Conservation (phyloP, 2,329 filamentous ascomycete genomes). For the Rosellinia necatrix region DNA sequence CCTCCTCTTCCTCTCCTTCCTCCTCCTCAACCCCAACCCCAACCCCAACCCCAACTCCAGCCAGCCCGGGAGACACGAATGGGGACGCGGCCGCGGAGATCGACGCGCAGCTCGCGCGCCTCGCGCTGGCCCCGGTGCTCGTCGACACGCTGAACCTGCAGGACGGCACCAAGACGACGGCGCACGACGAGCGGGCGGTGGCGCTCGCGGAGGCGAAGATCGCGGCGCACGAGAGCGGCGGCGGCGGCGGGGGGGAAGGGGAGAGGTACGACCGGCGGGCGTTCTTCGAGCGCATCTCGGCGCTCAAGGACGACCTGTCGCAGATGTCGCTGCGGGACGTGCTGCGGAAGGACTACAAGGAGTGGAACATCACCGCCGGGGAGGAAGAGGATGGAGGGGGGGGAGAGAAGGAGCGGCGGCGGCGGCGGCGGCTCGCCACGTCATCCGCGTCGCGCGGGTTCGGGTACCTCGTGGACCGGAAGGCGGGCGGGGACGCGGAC, state of each 20-base stretch:
- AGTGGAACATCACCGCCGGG: no score
- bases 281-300: conserved; percentile 64
- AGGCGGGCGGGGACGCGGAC: conserved; percentile 51
- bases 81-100: conserved; percentile 33
- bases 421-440: conserved; percentile 66
- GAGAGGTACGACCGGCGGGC: conserved; percentile 53
- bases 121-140: conserved; percentile 72
- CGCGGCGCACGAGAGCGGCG: neutral
- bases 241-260: conserved; percentile 23
- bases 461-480: conserved; percentile 57
- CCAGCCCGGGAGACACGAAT: no score
- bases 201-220: conserved; percentile 60
- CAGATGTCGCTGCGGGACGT: conserved; percentile 66
- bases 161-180: conserved; percentile 65
- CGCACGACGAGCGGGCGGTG: conserved; percentile 62
- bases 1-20: conserved; percentile 6
- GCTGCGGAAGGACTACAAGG: conserved; percentile 82
- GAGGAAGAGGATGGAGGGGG: no score
- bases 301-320: conserved; percentile 71
- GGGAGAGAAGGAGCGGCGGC: no score
- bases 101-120: conserved; percentile 65
- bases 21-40: no score
- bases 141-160: conserved; percentile 73
- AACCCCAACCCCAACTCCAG: no score
- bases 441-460: conserved; percentile 68